A percentile compares a stretch with the other conserved stretches of the same genome.
These are phyloP conservation scores for Xylaria intraflava DNA, from an alignment of 495 filamentous ascomycete genomes.

Conservation along the genomic window DNA sequence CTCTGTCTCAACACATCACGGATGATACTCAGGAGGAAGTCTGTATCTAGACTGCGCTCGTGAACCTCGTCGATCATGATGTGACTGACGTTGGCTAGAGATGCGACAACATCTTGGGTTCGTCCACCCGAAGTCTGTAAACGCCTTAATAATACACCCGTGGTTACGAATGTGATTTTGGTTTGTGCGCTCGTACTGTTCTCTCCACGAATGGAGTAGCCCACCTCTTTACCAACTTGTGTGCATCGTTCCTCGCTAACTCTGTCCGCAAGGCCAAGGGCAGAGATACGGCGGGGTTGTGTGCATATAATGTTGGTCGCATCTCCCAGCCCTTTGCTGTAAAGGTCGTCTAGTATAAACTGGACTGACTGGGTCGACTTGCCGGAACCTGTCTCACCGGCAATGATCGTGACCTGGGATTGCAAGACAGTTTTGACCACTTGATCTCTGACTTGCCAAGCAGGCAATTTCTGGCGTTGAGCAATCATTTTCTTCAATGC, in stretches of 20 bases:
- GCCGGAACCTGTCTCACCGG: constrained; percentile 91
- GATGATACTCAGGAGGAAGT: constrained; percentile 86
- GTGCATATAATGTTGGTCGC: constrained; percentile 92
- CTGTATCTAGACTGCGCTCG: constrained; percentile 90
- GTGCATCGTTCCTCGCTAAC: constrained; percentile 88
- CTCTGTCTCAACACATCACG: constrained; percentile 70
- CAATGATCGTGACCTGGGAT: constrained; percentile 89
- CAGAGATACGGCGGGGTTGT: constrained; percentile 90
- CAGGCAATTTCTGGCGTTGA: constrained; percentile 67
- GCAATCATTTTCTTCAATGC: constrained; percentile 64
- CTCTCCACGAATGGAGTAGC: constrained; percentile 92
- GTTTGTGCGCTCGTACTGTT: constrained; percentile 60
- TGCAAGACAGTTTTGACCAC: constrained; percentile 65
- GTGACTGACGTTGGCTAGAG: constrained; percentile 84
- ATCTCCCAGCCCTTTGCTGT: constrained; percentile 63
- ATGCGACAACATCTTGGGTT: constrained; percentile 67
- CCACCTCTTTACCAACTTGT: constrained; percentile 77
- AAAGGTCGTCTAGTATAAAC: constrained; percentile 90
- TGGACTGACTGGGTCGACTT: constrained; percentile 97
- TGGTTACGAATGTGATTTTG: constrained; percentile 93
- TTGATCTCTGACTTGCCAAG: constrained; percentile 73
- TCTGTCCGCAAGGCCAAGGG: constrained; percentile 85
- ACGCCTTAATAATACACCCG: constrained; percentile 85
- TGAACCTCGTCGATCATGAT: constrained; percentile 97
- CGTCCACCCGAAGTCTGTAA: constrained; percentile 80